These are phyloP conservation scores for Closterium sp. DNA, from an alignment of 139 green algal genomes.

Conservation along the genomic window DNA sequence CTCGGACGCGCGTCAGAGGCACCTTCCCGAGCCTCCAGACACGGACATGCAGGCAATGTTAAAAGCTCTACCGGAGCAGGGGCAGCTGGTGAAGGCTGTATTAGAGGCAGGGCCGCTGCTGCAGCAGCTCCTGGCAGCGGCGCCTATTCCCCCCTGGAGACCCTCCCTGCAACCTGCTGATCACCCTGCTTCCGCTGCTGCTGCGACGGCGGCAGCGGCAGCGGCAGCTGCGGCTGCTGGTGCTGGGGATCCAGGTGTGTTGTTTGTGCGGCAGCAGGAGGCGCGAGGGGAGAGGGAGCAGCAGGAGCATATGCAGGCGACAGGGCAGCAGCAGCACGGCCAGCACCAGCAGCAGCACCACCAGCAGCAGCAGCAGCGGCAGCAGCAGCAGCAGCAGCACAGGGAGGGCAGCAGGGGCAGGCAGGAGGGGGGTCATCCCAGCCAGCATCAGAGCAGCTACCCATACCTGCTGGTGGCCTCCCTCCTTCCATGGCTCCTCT, in stretches of 20 bases:
- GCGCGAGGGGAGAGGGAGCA: not conserved
- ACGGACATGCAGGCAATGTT: not conserved
- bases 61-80: not conserved
- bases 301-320: not conserved
- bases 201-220: not conserved
- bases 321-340: not conserved
- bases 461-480: not conserved
- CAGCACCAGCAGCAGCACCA: not conserved
- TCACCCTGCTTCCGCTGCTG: not conserved
- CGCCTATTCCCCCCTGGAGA: not conserved
- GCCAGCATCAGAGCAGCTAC: not conserved
- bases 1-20: not conserved
- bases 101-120: not conserved
- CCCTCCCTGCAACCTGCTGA: not conserved
- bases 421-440: not conserved
- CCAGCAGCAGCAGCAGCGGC: not conserved
- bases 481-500: not conserved
- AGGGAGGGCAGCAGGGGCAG: not conserved
- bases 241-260: not conserved
- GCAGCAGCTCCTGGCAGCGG: not conserved
- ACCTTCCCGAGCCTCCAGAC: constrained; percentile 1
- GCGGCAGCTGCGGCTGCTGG: not conserved
- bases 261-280: not conserved
- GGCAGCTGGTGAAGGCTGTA: constrained; percentile 3
- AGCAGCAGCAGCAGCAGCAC: no score